Evolutionary conservation across 83 land plant species (phyloP).

Genomic region (Thuja plicata): DNA sequence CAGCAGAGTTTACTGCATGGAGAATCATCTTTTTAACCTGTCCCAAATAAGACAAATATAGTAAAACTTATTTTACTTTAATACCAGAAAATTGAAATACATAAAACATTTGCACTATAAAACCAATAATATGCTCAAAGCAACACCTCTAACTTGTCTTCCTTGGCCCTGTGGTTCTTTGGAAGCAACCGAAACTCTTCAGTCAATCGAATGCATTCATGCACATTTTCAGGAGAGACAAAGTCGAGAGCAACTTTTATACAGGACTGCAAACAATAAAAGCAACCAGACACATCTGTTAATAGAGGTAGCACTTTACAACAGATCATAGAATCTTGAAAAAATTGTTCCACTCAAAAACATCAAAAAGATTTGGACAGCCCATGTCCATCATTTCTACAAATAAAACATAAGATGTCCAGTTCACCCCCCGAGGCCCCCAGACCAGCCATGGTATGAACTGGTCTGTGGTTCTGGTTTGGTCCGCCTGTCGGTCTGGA

Average conservation of each 20-base stretch:
- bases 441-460: too few species aligned
- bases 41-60: neutral
- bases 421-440: too few species aligned
- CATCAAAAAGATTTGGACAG: neutral
- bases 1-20: conserved; percentile 30
- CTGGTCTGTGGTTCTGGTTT: too few species aligned
- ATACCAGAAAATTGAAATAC: neutral
- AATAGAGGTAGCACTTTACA: neutral
- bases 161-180: conserved; percentile 43
- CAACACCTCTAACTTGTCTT: conserved; percentile 60
- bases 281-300: neutral
- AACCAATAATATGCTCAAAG: neutral
- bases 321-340: neutral
- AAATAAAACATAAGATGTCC: too few species aligned
- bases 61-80: neutral
- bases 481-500: too few species aligned
- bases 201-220: conserved; percentile 48
- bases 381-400: neutral
- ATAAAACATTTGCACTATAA: neutral
- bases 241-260: conserved; percentile 67
- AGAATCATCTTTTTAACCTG: conserved; percentile 42
- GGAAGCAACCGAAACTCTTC: conserved; percentile 55
- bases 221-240: conserved; percentile 64
- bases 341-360: neutral
- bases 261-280: conserved; percentile 40